Percentiles rank a stretch among this genome's conserved stretches.
phyloP scores from a whole-genome alignment of 2,329 filamentous ascomycete genomes.

The Cordyceps tenuipes region DNA sequence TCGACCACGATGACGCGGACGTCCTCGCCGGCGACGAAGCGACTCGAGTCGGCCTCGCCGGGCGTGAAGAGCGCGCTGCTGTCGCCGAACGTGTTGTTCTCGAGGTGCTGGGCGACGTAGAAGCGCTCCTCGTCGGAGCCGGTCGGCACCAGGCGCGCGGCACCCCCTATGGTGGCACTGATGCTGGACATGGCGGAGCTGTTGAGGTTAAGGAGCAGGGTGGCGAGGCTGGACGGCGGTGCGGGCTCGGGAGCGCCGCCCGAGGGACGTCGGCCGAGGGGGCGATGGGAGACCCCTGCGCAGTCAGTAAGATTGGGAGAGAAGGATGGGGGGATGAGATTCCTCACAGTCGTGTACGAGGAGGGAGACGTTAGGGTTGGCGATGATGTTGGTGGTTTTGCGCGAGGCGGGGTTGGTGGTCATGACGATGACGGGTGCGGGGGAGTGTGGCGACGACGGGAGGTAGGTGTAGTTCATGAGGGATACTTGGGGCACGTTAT shows the following conservation, averaged over 20 bases:
- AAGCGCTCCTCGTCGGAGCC: conserved; percentile 77
- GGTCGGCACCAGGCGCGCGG: conserved; percentile 61
- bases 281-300: conserved; percentile 78
- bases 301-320: conserved; percentile 7
- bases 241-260: conserved; percentile 57
- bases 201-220: conserved; percentile 83
- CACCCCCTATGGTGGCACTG: conserved; percentile 88
- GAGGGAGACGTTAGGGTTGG: conserved; percentile 81
- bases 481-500: conserved; percentile 80
- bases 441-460: conserved; percentile 60
- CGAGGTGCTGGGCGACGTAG: conserved; percentile 75
- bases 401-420: conserved; percentile 74
- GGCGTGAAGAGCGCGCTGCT: conserved; percentile 24
- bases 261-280: conserved; percentile 51
- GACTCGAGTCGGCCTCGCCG: conserved; percentile 45
- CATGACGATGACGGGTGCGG: conserved; percentile 84
- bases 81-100: conserved; percentile 80
- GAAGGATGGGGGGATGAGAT: neutral
- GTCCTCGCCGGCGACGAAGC: conserved; percentile 72
- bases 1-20: conserved; percentile 81
- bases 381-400: conserved; percentile 72
- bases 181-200: conserved; percentile 80
- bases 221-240: conserved; percentile 66
- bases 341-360: conserved; percentile 82
- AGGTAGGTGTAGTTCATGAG: conserved; percentile 99